Base-by-base conservation (phyloP, 164 flowering plant species). In the Echeveria elegans region DNA sequence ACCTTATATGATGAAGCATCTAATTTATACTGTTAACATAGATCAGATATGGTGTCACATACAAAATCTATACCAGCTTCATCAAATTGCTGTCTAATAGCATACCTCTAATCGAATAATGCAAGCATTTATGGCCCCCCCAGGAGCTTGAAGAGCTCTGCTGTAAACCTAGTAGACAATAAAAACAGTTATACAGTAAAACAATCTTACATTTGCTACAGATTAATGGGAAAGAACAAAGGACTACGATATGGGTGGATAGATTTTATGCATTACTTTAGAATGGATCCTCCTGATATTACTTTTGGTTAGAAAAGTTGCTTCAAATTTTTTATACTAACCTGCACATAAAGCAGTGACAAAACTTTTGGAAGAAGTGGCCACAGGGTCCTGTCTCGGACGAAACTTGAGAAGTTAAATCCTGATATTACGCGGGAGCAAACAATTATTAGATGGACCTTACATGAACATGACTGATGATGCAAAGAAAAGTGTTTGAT, bases 321-420 rank as follows among this genome's bases (percentile, higher is more conserved):
- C n/a, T n/a, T n/a, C n/a, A n/a, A n/a, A n/a, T n/a, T n/a, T n/a
- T n/a, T n/a, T n/a, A n/a, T n/a, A n/a, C 80, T 70, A 36, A 89
- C 98, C 96, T 94, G 96, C 60, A 91, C 67, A 81, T 89, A 88
- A 41, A 94, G 87, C 18, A 91, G 78, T 24, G 96, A 89, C 48
- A 94, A 84, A 72, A 94, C 97, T 81, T 94, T 90, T 19, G 98
- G 87, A 63, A 94, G 82, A 70, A 94, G 87, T 31, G 86, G 69
- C 67, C 67, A 94, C 82, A 40, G 96, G 90, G 72, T 94, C 97
- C 64, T n/a, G 81, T 76, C 76, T 91, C 99, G 66, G 80, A 74
- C 77, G 92, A 80, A 66, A 94, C 95, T 83, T 86, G 90, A 73
- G 86, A 74, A 38, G 76, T 77, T 81, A 91, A 83, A 77, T 91